These are phyloP conservation scores for Didymellaceae sp. DNA, from an alignment of 2,329 filamentous ascomycete species.

Conservation along the genomic window DNA sequence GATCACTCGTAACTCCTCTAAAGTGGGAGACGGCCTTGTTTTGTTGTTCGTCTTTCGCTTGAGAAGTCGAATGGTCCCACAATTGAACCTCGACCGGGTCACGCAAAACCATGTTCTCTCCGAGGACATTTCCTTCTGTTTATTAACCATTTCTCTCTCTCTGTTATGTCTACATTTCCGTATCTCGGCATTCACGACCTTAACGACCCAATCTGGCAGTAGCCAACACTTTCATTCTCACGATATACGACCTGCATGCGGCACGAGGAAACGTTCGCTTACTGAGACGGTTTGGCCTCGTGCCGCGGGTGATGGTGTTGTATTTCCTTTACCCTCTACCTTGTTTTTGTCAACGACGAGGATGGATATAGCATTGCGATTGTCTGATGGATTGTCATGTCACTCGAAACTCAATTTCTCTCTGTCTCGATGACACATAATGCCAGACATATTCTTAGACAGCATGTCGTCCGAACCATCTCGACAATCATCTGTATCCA, in stretches of 20 bases:
- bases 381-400: conserved; percentile 22
- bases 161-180: conserved; percentile 42
- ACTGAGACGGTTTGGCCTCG: conserved; percentile 35
- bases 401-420: conserved; percentile 14
- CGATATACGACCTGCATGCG: conserved; percentile 48
- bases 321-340: conserved; percentile 40
- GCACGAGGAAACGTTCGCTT: conserved; percentile 41
- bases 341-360: conserved; percentile 26
- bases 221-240: conserved; percentile 39
- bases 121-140: conserved; percentile 39
- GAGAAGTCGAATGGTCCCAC: conserved; percentile 5
- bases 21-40: conserved; percentile 39
- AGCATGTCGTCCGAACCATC: conserved; percentile 6
- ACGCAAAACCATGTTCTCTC: conserved; percentile 19
- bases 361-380: conserved; percentile 19
- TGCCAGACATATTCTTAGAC: background rate
- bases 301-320: conserved; percentile 44
- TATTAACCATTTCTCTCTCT: conserved; percentile 37
- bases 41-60: conserved; percentile 19
- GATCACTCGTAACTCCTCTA: conserved; percentile 26
- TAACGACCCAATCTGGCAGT: conserved; percentile 41
- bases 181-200: conserved; percentile 45
- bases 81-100: background rate
- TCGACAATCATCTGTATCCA: conserved; percentile 2
- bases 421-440: conserved; percentile 3